These are phyloP conservation scores for Mikania micrantha DNA, from an alignment of 129 eudicot species.

Conservation along the genomic window DNA sequence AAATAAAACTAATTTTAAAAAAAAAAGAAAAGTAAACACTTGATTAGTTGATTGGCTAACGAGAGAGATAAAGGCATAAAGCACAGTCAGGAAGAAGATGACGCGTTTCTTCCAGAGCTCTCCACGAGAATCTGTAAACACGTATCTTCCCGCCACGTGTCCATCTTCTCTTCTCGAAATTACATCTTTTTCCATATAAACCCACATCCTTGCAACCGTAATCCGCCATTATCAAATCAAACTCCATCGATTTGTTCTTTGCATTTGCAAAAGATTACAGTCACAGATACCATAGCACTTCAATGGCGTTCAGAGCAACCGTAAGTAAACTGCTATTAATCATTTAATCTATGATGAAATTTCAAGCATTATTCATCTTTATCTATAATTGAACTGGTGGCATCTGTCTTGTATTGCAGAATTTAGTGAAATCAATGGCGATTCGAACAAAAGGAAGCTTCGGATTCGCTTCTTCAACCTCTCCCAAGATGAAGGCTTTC, in stretches of 20 bases:
- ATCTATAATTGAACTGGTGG: neutral
- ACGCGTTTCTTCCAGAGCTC: constrained; percentile 25
- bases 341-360: neutral
- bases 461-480: constrained; percentile 42
- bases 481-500: constrained; percentile 32
- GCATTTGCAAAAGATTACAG: neutral
- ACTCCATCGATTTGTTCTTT: neutral
- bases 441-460: constrained; percentile 25
- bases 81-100: constrained; percentile 7
- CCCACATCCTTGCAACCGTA: neutral
- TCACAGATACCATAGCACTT: neutral
- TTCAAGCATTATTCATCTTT: neutral
- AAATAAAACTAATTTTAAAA: no score
- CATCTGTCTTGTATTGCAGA: constrained; percentile 12
- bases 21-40: neutral
- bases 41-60: neutral
- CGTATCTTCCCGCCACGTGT: neutral
- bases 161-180: neutral
- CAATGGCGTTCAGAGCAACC: constrained; percentile 50
- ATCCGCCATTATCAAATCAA: neutral
- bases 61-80: constrained; percentile 9
- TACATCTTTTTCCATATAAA: neutral
- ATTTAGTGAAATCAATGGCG: constrained; percentile 33
- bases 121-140: constrained; percentile 12
- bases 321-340: constrained; percentile 24